phyloP scores from a whole-genome alignment of 2,329 filamentous ascomycete species.

The Pestalotiopsis sp. region DNA sequence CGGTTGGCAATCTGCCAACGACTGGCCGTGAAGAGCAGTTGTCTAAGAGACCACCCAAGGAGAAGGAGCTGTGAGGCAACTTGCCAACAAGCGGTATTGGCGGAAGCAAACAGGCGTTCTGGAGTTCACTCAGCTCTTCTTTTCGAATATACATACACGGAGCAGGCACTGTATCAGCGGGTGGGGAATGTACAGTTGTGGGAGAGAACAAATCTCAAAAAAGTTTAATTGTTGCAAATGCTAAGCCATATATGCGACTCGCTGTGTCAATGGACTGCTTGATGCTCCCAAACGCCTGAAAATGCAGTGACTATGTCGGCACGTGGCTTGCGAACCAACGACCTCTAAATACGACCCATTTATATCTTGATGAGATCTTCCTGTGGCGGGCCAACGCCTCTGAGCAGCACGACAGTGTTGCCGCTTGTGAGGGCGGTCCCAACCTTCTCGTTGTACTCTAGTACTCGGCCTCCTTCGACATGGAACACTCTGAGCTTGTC shows the following conservation, averaged over 20 bases:
- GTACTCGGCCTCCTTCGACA: constrained; percentile 82
- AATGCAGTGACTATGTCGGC: constrained; percentile 11
- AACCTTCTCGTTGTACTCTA: constrained; percentile 88
- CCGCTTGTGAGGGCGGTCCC: constrained; percentile 74
- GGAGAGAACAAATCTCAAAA: neutral
- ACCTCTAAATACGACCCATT: neutral
- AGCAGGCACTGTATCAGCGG: neutral
- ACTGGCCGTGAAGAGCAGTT: constrained; percentile 56
- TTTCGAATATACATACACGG: neutral
- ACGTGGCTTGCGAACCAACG: too few species aligned
- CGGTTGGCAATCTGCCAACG: constrained; percentile 56
- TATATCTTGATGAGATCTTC: constrained; percentile 67
- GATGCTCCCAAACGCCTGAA: constrained; percentile 21
- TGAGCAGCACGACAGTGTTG: constrained; percentile 85
- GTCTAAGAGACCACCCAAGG: constrained; percentile 42
- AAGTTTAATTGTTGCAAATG: neutral
- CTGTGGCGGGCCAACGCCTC: constrained; percentile 77
- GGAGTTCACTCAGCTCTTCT: constrained; percentile 3
- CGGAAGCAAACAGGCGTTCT: neutral
- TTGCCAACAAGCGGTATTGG: neutral
- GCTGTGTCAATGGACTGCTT: neutral
- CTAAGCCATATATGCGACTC: neutral
- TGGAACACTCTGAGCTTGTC: constrained; percentile 88
- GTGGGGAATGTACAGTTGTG: neutral
- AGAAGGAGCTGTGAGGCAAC: constrained; percentile 32